These are phyloP conservation scores for Porcisia hertigi DNA, from an alignment of 208 protist species.

Conservation along the genomic window DNA sequence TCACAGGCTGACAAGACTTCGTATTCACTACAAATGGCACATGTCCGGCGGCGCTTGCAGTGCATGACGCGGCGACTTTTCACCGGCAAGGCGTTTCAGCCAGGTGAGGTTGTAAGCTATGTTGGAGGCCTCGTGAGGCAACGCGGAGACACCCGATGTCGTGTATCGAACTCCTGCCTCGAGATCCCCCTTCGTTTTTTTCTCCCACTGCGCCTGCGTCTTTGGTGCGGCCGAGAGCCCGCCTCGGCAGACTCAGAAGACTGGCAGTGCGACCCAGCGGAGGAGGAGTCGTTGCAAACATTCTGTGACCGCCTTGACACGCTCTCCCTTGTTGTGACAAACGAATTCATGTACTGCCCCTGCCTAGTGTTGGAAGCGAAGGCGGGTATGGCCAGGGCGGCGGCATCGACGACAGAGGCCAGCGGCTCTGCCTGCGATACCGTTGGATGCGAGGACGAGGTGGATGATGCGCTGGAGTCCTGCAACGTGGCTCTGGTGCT, in stretches of 20 bases:
- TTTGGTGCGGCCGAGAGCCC: neutral
- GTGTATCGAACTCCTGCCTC: slow-evolving; percentile 64
- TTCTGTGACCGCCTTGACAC: slow-evolving; percentile 47
- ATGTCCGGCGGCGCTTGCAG: slow-evolving; percentile 36
- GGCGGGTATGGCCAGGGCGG: slow-evolving; percentile 6
- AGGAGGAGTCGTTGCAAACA: slow-evolving; percentile 8
- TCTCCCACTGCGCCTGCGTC: slow-evolving; percentile 41
- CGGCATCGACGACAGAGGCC: neutral
- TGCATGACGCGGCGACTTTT: slow-evolving; percentile 65
- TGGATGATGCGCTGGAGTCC: slow-evolving; percentile 32
- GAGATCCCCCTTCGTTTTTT: slow-evolving; percentile 71
- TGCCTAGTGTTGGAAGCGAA: slow-evolving; percentile 37
- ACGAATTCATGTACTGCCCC: slow-evolving; percentile 90
- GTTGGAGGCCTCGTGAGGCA: slow-evolving; percentile 69
- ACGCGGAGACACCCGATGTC: slow-evolving; percentile 38
- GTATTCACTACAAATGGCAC: slow-evolving; percentile 18
- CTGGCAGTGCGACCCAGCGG: neutral
- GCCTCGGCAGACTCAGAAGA: neutral
- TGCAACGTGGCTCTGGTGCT: slow-evolving; percentile 77
- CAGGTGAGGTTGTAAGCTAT: slow-evolving; percentile 71
- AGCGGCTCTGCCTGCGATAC: neutral
- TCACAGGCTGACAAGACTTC: no score
- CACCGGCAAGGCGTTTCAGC: slow-evolving; percentile 66
- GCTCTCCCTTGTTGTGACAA: slow-evolving; percentile 78
- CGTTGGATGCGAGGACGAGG: slow-evolving; percentile 2